These are phyloP conservation scores for Heritiera littoralis DNA, from an alignment of 345 rosid species.

Conservation along the genomic window DNA sequence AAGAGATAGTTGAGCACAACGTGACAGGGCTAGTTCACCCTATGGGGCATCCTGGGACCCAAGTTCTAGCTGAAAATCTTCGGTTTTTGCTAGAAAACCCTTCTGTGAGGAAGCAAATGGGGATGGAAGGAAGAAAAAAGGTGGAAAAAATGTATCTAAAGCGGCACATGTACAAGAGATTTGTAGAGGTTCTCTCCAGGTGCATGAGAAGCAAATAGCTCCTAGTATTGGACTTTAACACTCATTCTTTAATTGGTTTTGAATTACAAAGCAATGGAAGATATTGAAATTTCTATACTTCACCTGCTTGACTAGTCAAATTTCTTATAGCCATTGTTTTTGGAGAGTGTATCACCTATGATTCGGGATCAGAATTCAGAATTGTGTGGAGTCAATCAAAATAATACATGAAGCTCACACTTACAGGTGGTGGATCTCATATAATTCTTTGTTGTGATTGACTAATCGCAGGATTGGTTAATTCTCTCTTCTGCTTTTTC, in stretches of 20 bases:
- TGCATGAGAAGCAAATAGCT: conserved; percentile 70
- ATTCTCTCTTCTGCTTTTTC: too few species aligned
- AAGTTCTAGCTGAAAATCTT: conserved; percentile 57
- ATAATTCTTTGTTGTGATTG: too few species aligned
- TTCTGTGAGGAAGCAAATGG: conserved; percentile 50
- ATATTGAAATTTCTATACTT: not conserved
- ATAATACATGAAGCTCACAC: too few species aligned
- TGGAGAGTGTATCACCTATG: too few species aligned
- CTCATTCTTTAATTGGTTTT: conserved; percentile 46
- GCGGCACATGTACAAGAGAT: conserved; percentile 80
- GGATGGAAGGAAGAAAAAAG: conserved; percentile 66
- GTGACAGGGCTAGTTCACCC: conserved; percentile 87
- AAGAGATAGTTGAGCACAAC: conserved; percentile 78
- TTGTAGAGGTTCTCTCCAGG: conserved; percentile 67
- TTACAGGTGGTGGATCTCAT: too few species aligned
- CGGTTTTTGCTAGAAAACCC: conserved; percentile 56
- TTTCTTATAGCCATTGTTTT: not conserved
- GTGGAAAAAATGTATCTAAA: conserved; percentile 73
- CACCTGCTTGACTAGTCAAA: not conserved
- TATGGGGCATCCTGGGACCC: conserved; percentile 55
- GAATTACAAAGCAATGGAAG: not conserved
- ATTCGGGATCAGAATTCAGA: too few species aligned
- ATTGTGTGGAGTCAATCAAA: too few species aligned
- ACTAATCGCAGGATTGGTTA: too few species aligned
- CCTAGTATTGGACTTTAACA: not conserved